Percentiles rank a stretch among this genome's conserved stretches.
Evolutionary conservation across 768 basidiomycete species (phyloP).

Genomic region (Tricholoma flavovirens): DNA sequence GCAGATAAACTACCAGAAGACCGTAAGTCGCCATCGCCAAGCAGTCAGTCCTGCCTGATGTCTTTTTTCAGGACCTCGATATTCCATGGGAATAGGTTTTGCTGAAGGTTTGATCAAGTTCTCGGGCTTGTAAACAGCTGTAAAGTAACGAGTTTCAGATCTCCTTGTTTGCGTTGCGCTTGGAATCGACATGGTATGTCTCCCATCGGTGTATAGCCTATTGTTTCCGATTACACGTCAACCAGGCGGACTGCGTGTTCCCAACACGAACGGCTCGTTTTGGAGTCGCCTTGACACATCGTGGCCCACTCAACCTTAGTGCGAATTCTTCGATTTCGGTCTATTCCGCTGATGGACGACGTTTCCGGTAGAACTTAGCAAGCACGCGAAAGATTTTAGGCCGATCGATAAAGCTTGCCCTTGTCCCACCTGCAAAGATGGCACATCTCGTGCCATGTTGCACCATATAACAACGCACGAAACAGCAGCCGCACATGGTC

Average conservation of each 20-base stretch:
- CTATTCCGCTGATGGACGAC: neutral
- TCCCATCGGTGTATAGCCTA: neutral
- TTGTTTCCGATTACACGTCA: neutral
- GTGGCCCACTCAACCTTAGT: constrained; percentile 82
- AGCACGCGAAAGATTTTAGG: constrained; percentile 61
- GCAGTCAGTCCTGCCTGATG: constrained; percentile 8
- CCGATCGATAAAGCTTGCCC: constrained; percentile 76
- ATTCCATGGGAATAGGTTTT: constrained; percentile 91
- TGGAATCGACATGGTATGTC: constrained; percentile 83
- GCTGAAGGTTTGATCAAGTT: constrained; percentile 60
- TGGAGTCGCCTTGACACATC: constrained; percentile 80
- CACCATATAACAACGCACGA: constrained; percentile 75
- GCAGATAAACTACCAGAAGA: constrained; percentile 73
- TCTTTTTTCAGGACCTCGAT: constrained; percentile 63
- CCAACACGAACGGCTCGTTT: constrained; percentile 90
- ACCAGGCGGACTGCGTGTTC: constrained; percentile 87
- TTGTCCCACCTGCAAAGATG: constrained; percentile 75
- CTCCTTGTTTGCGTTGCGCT: constrained; percentile 85
- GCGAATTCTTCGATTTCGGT: constrained; percentile 14
- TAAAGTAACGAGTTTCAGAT: constrained; percentile 39
- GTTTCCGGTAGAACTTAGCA: constrained; percentile 48
- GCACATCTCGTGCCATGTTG: constrained; percentile 67
- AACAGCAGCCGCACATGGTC: constrained; percentile 83
- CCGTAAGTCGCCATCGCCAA: constrained; percentile 39
- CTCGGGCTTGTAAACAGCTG: neutral